Evolutionary conservation across 2,329 filamentous ascomycete genomes (phyloP).

Genomic region (Colletotrichum nymphaeae): DNA sequence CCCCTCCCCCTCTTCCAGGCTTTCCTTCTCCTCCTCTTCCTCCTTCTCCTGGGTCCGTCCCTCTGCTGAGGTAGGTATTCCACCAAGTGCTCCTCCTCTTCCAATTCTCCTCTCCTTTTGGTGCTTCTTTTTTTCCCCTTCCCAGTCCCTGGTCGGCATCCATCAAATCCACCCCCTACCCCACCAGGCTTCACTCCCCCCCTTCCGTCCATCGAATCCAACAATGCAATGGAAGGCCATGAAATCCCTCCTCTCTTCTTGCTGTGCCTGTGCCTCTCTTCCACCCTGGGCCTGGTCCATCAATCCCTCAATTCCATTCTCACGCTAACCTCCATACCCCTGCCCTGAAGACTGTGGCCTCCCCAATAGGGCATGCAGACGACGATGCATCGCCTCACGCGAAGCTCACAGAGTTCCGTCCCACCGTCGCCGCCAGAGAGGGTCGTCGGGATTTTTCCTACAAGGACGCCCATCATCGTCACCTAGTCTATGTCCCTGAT

Average conservation of each 20-base stretch:
- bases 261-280: slow-evolving; percentile 18
- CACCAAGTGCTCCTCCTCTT: background rate
- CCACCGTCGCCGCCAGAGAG: slow-evolving; percentile 10
- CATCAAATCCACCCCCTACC: background rate
- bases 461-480: slow-evolving; percentile 24
- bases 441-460: slow-evolving; percentile 20
- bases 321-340: slow-evolving; percentile 6
- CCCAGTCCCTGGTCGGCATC: slow-evolving; percentile 20
- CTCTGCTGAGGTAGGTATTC: background rate
- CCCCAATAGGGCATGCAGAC: slow-evolving; percentile 28
- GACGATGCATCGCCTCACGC: slow-evolving; percentile 30
- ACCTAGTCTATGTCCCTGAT: background rate
- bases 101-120: background rate
- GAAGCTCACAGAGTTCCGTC: slow-evolving; percentile 11
- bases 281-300: slow-evolving; percentile 23
- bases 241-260: background rate
- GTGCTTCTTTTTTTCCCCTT: background rate
- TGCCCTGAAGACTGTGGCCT: slow-evolving; percentile 18
- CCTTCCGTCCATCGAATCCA: slow-evolving; percentile 5
- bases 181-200: slow-evolving; percentile 5
- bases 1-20: background rate
- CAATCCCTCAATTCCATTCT: slow-evolving; percentile 9
- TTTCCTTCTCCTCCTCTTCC: background rate
- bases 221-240: background rate
- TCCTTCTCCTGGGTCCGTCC: background rate